Percentiles rank a stretch among this genome's conserved stretches.
Evolutionary conservation across 2,329 filamentous ascomycete genomes (phyloP).

Genomic region (Pestalotiopsis sp.): DNA sequence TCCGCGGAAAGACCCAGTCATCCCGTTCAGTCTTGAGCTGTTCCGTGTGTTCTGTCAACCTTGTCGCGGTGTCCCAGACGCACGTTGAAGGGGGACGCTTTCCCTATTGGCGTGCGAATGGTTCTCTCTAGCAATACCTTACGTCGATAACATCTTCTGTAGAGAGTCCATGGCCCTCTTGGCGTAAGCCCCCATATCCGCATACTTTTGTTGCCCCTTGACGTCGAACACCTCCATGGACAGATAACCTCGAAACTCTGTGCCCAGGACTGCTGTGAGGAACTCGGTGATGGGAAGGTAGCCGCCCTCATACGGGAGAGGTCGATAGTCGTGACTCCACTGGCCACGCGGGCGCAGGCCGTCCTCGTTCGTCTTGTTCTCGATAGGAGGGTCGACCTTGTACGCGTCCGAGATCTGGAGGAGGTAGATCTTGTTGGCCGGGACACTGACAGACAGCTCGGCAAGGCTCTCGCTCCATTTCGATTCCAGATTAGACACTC

Average conservation of each 20-base stretch:
- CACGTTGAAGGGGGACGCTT: too few relatives aligned
- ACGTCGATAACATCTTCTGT: slow-evolving; percentile 31
- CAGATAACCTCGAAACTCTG: slow-evolving; percentile 69
- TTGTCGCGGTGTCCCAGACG: too few relatives aligned
- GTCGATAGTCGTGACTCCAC: slow-evolving; percentile 74
- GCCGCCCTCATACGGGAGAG: slow-evolving; percentile 70
- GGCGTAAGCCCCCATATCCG: slow-evolving; percentile 48
- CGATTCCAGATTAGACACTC: slow-evolving; percentile 46
- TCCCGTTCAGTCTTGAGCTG: too few relatives aligned
- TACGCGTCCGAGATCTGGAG: slow-evolving; percentile 79
- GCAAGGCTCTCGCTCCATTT: slow-evolving; percentile 57
- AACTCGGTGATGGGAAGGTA: slow-evolving; percentile 72
- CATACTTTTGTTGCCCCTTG: slow-evolving; percentile 50
- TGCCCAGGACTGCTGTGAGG: slow-evolving; percentile 65
- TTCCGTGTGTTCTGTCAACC: too few relatives aligned
- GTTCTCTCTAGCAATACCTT: not conserved
- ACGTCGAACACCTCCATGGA: slow-evolving; percentile 73
- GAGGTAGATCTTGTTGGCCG: slow-evolving; percentile 72
- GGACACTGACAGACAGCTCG: slow-evolving; percentile 59
- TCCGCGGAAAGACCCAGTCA: too few relatives aligned
- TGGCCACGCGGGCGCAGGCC: slow-evolving; percentile 62
- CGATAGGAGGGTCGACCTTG: slow-evolving; percentile 58
- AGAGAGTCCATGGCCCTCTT: slow-evolving; percentile 53
- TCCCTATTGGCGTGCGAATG: not conserved
- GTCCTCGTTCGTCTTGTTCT: slow-evolving; percentile 46